A percentile compares a stretch with the other conserved stretches of the same genome.
These are phyloP conservation scores for Zygoascus ofunaensis DNA, from an alignment of 805 yeast genomes.

Conservation along the genomic window DNA sequence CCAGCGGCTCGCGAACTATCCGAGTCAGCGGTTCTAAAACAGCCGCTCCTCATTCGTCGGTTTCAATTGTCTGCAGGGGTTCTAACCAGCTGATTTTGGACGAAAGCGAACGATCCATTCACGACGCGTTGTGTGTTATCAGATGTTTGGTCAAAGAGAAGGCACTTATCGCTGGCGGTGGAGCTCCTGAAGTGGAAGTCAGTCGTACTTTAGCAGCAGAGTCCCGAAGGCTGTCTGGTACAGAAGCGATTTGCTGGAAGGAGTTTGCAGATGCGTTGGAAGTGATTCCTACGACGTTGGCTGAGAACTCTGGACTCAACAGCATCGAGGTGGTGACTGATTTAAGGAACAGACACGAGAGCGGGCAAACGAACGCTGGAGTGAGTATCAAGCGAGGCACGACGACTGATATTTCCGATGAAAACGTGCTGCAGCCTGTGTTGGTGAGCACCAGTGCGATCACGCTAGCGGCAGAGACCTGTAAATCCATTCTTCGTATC, in stretches of 20 bases:
- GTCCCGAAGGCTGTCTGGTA: slow-evolving; percentile 65
- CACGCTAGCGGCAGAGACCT: slow-evolving; percentile 91
- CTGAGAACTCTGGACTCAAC: slow-evolving; percentile 91
- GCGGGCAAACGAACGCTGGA: slow-evolving; percentile 90
- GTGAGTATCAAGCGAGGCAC: slow-evolving; percentile 91
- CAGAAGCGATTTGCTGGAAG: slow-evolving; percentile 82
- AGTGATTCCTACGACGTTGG: slow-evolving; percentile 86
- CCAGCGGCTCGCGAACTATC: slow-evolving; percentile 83
- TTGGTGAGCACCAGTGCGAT: slow-evolving; percentile 91
- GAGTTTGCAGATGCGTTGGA: slow-evolving; percentile 90
- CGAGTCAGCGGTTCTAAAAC: slow-evolving; percentile 40
- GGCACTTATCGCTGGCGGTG: slow-evolving; percentile 96
- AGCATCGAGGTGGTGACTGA: slow-evolving; percentile 89
- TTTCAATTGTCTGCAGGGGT: slow-evolving; percentile 88
- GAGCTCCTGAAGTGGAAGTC: slow-evolving; percentile 93
- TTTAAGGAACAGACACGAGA: slow-evolving; percentile 80
- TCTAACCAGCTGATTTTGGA: slow-evolving; percentile 85
- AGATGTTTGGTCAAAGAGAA: slow-evolving; percentile 80
- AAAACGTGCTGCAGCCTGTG: slow-evolving; percentile 94
- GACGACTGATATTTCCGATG: slow-evolving; percentile 81
- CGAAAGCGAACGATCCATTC: slow-evolving; percentile 94
- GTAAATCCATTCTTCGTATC: slow-evolving; percentile 88
- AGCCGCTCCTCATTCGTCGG: slow-evolving; percentile 41
- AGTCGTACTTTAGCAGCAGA: slow-evolving; percentile 66
- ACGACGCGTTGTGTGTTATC: slow-evolving; percentile 92